Base-by-base conservation (phyloP, 2,329 filamentous ascomycete species). In the Cladosporium sp. region DNA sequence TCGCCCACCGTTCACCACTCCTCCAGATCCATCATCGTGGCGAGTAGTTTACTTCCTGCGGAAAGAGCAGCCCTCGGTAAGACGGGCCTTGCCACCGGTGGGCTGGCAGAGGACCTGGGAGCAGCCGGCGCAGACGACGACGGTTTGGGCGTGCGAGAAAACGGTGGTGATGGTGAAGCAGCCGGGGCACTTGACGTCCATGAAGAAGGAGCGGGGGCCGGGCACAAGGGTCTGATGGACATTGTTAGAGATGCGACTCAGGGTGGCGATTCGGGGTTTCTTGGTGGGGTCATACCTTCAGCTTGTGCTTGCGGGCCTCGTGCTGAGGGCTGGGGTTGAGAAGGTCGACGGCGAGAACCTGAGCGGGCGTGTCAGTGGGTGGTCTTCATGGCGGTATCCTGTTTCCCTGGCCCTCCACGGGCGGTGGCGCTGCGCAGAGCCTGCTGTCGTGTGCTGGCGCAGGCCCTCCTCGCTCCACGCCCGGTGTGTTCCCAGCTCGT, bases 131-230 rank as follows among this genome's bases (percentile, higher is more conserved):
- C 94, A 99, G 86, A 97, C 95, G 81, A 99, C 94, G 79, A 99
- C 94, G 78, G 94, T 99, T 87, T 99, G 94, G 80, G 94, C 94
- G 87, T 99, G 94, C 67, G 93, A 97, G 90, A 97, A 99, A 82
- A 99, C 94, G 80, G 94, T 99, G 80, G 94, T 99, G 87, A 99
- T 99, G 81, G 92, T 97, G 89, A 97, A 99, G 90, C 94, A 99
- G 76, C 94, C 94, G 79, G 94, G 94, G 90, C 94, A 99, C 89
- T 99, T 99, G 85, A 99, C 94, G 79, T 99, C 94, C 94, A 99
- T 99, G 90, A 99, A 99, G 90, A 97, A 99, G 71, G 93, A 97
- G 80, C 94, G 91, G 75, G 94, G 94, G 69, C 86, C 88, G 74
- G 94, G 94, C 78, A 99, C 94, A 74, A 99, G 90, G 71, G 66